Conservation (phyloP, 1,284 basidiomycete species). For the Heterobasidion occidentale region DNA sequence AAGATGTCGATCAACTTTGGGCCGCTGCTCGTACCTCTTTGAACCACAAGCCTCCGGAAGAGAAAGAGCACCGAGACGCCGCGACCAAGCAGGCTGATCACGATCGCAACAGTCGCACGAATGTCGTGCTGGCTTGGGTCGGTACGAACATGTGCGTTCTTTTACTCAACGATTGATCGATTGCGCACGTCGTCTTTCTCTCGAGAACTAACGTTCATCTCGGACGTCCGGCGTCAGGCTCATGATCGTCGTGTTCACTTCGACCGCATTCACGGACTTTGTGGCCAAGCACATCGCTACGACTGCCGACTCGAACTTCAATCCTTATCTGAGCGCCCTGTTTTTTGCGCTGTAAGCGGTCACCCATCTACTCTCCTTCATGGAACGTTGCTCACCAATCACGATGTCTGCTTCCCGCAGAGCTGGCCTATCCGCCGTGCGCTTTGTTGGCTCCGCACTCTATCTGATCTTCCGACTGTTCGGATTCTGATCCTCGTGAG, state of each 20-base stretch:
- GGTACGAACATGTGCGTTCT: conserved; percentile 70
- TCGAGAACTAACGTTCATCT: background rate
- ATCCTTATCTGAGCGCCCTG: conserved; percentile 79
- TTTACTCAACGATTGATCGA: background rate
- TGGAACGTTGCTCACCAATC: conserved; percentile 3
- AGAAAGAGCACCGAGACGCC: conserved; percentile 79
- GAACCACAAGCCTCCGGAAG: conserved; percentile 53
- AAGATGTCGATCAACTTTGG: conserved; percentile 87
- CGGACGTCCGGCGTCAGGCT: conserved; percentile 30
- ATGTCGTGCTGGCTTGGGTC: conserved; percentile 81
- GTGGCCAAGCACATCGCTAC: conserved; percentile 43
- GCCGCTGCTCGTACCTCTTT: conserved; percentile 61
- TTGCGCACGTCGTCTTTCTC: conserved; percentile 4
- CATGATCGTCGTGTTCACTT: conserved; percentile 81
- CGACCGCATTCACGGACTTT: conserved; percentile 63
- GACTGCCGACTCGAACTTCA: conserved; percentile 51
- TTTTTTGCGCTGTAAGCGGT: conserved; percentile 71
- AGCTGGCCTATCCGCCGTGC: conserved; percentile 70
- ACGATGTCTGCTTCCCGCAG: conserved; percentile 25
- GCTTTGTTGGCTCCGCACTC: conserved; percentile 69
- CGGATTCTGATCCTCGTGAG: conserved; percentile 28
- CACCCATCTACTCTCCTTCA: conserved; percentile 1
- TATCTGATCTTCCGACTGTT: conserved; percentile 74
- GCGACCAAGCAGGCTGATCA: conserved; percentile 86
- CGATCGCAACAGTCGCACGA: conserved; percentile 75